Conservation (phyloP, 768 basidiomycete genomes). For the Termitomyces sp. region DNA sequence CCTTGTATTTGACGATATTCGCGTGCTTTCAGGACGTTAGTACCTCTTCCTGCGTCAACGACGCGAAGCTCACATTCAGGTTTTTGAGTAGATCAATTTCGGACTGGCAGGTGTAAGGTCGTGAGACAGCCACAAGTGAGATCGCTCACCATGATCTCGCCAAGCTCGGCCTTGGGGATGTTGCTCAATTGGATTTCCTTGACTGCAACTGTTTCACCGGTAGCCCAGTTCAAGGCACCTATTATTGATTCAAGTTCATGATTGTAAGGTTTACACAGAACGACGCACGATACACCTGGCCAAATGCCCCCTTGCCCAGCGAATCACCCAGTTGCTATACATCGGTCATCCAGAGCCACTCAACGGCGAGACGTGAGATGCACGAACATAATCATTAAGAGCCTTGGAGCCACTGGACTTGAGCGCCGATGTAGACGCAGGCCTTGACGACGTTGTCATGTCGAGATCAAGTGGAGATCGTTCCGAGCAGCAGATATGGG, state of each 20-base stretch:
- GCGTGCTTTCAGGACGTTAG: conserved; percentile 56
- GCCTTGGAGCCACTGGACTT: conserved; percentile 45
- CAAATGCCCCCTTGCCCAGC: conserved; percentile 94
- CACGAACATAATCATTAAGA: conserved; percentile 63
- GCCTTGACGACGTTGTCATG: conserved; percentile 40
- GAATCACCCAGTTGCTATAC: conserved; percentile 91
- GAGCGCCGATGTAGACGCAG: conserved; percentile 31
- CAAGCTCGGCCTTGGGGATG: conserved; percentile 89
- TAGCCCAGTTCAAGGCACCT: conserved; percentile 93
- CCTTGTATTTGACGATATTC: conserved; percentile 99
- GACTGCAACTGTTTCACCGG: conserved; percentile 97
- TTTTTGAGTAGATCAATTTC: conserved; percentile 98
- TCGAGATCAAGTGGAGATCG: conserved; percentile 13
- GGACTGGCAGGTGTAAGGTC: conserved; percentile 48
- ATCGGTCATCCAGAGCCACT: conserved; percentile 5
- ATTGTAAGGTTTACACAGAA: background rate
- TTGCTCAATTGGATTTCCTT: conserved; percentile 96
- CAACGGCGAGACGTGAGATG: background rate
- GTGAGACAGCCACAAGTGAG: conserved; percentile 3
- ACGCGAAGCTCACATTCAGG: conserved; percentile 63
- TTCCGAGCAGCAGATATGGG: conserved; percentile 8
- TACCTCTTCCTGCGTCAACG: background rate
- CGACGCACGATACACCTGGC: conserved; percentile 91
- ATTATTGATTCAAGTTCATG: conserved; percentile 10
- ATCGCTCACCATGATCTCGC: conserved; percentile 89